phyloP scores from a whole-genome alignment of 2,329 filamentous ascomycete species.

The Aspergillus fructus region DNA sequence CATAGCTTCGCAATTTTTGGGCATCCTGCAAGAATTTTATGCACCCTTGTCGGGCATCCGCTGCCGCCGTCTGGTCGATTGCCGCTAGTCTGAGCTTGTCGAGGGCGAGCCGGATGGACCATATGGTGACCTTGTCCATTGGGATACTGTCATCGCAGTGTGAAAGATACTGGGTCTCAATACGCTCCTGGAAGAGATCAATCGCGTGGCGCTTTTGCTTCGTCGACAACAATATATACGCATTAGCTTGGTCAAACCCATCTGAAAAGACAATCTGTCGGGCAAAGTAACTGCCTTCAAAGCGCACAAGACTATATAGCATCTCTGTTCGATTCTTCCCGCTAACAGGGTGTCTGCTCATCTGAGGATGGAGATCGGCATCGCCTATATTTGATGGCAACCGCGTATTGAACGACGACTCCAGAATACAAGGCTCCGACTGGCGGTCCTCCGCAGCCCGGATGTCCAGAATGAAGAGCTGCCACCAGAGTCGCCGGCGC shows the following conservation, averaged over 20 bases:
- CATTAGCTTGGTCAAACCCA: conserved; percentile 19
- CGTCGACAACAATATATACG: conserved; percentile 12
- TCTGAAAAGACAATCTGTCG: conserved; percentile 23
- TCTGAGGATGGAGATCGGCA: conserved; percentile 11
- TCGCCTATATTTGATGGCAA: conserved; percentile 19
- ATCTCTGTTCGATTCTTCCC: conserved; percentile 23
- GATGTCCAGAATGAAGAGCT: conserved; percentile 21
- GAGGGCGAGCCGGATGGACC: conserved; percentile 16
- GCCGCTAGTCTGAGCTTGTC: conserved; percentile 16
- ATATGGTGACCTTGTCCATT: conserved; percentile 15
- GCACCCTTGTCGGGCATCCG: conserved; percentile 7
- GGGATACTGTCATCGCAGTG: conserved; percentile 16
- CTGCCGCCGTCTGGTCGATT: conserved; percentile 6
- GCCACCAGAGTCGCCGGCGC: conserved; percentile 26
- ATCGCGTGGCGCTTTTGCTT: conserved; percentile 20
- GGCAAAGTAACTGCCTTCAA: conserved; percentile 20
- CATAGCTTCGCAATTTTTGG: conserved; percentile 12
- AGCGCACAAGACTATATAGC: conserved; percentile 22
- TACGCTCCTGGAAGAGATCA: conserved; percentile 13
- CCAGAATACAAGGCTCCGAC: conserved; percentile 12
- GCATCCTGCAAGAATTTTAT: conserved; percentile 20
- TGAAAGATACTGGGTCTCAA: conserved; percentile 18
- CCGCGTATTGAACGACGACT: conserved; percentile 12
- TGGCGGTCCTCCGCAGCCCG: conserved; percentile 17
- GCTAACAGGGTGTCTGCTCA: conserved; percentile 4